Evolutionary conservation across 139 green algal genomes (phyloP), one percentile per base, ranked within the genome.

Genomic region (Chlorella vulgaris): DNA sequence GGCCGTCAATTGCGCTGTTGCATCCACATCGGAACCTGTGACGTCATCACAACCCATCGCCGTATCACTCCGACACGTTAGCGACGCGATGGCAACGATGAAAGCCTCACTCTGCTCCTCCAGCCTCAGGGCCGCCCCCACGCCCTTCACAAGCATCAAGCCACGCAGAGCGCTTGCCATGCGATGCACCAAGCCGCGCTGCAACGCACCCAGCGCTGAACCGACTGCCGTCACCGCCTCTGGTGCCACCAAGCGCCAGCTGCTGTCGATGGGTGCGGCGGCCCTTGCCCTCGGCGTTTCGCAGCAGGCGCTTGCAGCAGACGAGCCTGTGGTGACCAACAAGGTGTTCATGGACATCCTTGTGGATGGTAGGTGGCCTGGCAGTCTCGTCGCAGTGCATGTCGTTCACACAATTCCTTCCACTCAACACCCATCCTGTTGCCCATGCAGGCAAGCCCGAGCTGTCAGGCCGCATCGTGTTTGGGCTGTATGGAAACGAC

Each of bases 291-390:
- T 76, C n/a, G 36, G 66, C 36, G 66, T 53, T 18, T 40, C 69
- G 0, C 69, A 76, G 69, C 22, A 50, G n/a, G 69, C 69, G 0
- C 22, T 58, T n/a, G 61, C 29, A 19, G 26, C 36, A 29, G 10
- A 29, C 29, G 29, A 38, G 61, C 61, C 61, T 29, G 61, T 42
- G 2, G 68, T 91, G 36, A 89, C 87, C 39, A 22, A 86, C 7
- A 87, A 89, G 78, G 70, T 81, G n/a, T 95, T 84, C 86, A 92
- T 95, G 68, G 93, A 95, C 83, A 81, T 96, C 47, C 81, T 68
- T 21, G 81, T 91, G 26, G 91, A 83, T 10, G 89, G 74, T 85
- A 7, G n/a, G n/a, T n/a, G n/a, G n/a, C n/a, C n/a, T n/a, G n/a
- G n/a, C n/a, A n/a, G n/a, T n/a, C n/a, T n/a, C n/a, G n/a, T n/a